Evolutionary conservation across 129 eudicot species (phyloP).

Genomic region (Helianthus tuberosus): DNA sequence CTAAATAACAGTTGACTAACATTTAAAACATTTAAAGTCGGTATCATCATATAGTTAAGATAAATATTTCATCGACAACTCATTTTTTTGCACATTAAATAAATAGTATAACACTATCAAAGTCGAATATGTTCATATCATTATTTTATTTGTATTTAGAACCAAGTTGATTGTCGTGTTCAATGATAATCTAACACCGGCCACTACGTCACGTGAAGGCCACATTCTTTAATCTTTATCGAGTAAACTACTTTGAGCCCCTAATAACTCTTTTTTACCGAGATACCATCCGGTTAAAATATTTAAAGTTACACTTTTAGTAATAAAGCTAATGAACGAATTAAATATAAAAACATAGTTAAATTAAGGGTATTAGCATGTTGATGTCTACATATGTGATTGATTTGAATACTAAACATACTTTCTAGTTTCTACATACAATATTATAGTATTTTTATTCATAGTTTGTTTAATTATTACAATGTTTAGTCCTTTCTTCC

Average conservation of each 20-base stretch:
- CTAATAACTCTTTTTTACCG: conserved; percentile 10
- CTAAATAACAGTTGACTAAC: too few relatives aligned
- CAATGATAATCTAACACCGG: neutral
- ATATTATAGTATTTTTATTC: neutral
- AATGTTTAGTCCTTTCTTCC: neutral
- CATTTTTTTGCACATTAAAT: too few relatives aligned
- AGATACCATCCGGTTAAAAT: neutral
- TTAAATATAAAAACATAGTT: neutral
- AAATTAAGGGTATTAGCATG: neutral
- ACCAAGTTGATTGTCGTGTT: neutral
- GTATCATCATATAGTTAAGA: too few relatives aligned
- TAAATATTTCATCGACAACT: too few relatives aligned
- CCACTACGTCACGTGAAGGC: conserved; percentile 7
- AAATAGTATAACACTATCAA: too few relatives aligned
- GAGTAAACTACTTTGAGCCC: conserved; percentile 15
- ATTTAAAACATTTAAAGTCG: too few relatives aligned
- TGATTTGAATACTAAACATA: neutral
- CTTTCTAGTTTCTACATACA: neutral
- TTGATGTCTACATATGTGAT: neutral
- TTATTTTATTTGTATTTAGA: neutral
- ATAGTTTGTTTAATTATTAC: neutral
- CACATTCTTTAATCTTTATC: conserved; percentile 12
- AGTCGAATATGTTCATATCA: neutral
- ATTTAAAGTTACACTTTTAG: neutral
- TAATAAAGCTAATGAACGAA: neutral